Conservation (phyloP, 2,329 filamentous ascomycete genomes). For the Didymella glomerata region DNA sequence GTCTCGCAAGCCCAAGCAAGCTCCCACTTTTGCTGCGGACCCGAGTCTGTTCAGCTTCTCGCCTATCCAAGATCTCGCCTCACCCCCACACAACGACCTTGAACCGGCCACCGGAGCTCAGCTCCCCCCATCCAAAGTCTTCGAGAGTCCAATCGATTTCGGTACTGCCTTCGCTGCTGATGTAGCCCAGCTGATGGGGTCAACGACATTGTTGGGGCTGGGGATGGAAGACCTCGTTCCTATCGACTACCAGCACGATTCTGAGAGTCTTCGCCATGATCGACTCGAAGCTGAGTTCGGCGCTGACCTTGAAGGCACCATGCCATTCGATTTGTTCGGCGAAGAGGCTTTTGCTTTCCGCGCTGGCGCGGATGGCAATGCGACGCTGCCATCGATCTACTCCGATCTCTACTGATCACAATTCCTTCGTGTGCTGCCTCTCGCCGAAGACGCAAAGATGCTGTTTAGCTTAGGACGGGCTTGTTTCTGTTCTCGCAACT, state of each 20-base stretch:
- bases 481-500: too few relatives aligned
- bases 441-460: too few relatives aligned
- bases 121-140: neutral
- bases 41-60: constrained; percentile 17
- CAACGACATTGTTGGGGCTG: constrained; percentile 4
- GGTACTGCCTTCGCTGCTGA: constrained; percentile 14
- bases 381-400: constrained; percentile 20
- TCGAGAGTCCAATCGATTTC: constrained; percentile 3
- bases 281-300: constrained; percentile 26
- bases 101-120: neutral
- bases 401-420: too few relatives aligned
- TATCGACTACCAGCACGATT: constrained; percentile 16
- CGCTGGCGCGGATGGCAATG: constrained; percentile 24
- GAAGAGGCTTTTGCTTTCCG: constrained; percentile 24
- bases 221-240: constrained; percentile 5
- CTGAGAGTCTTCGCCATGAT: constrained; percentile 27
- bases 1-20: constrained; percentile 34
- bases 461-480: too few relatives aligned
- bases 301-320: constrained; percentile 3
- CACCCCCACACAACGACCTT: neutral
- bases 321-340: constrained; percentile 12
- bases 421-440: too few relatives aligned
- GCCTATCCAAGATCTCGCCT: constrained; percentile 12
- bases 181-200: constrained; percentile 12
- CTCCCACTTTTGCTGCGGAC: constrained; percentile 20